Base-by-base conservation (phyloP, 345 rosid species). In the Eucalyptus coolabah region DNA sequence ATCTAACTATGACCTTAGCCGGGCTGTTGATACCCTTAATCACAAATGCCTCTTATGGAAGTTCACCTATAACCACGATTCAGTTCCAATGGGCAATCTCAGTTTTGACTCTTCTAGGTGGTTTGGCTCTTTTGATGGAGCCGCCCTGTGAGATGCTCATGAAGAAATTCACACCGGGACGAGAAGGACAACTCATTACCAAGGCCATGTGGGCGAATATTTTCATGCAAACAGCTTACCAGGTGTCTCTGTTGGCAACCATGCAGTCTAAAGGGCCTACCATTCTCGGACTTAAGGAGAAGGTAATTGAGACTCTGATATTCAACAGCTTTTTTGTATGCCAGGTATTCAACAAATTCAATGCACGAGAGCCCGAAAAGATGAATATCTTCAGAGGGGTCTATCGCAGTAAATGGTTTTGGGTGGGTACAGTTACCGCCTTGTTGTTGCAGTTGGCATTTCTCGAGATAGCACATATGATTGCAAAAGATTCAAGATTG, bases 121-220 rank as follows among this genome's bases (percentile, higher is more conserved):
- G 92, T 80, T 24, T 90, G 50, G 90, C 92, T 50, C 86, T 90
- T 12, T 34, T 92, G 40, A 90, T 89, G 4, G 92, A 92, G 44
- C 81, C 56, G 13, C 89, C 82, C 12, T 0, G 45, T 72, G 82
- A 72, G 24, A 72, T 72, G 82, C 44, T 72, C 13, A 19, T 19
- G 93, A 60, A 87, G 47, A 90, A 90, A 51, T 82, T 45, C 3
- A 86, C 91, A 2, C 89, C 69, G 4, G 93, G 91, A 4, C 45
- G 85, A 44, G 59, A 90, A 5, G 88, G 60, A 50, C 90, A 89
- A 81, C 88, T 92, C 7, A 89, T 92, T 87, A 90, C 92, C 90
- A 90, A 89, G 87, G 89, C 87, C 87, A 90, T 92, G 91, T 92
- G 92, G 93, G 87, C 88, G 77, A 90, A 90, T 90, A 63, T 90